Evolutionary conservation across 805 yeast species (phyloP), one percentile per base, ranked within the genome.

Genomic region (Maudiozyma serrabonitensis): DNA sequence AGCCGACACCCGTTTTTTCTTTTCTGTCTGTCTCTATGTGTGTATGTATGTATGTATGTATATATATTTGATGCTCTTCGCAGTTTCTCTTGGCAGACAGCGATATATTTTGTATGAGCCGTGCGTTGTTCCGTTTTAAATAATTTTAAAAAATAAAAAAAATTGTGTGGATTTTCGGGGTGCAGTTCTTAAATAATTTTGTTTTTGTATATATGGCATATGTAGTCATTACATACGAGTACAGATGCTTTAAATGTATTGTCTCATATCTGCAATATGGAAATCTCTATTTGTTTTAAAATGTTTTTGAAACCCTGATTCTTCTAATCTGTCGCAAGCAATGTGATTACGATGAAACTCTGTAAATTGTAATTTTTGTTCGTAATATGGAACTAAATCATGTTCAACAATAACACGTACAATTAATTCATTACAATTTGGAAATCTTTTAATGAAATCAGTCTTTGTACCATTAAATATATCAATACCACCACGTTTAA

Each of bases 381-480:
- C 57, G 54, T 80, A 80, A 59, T 72, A 79, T 2, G 60, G 66
- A 2, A 68, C 74, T 44, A 80, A 60, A 6, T 70, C 56, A 61
- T 80, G 86, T 49, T 77, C 78, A 13, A 66, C 66, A 23, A 80
- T 73, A 21, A 73, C 78, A 31, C 67, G 68, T 0, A 75, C 75
- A 50, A 66, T 54, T 18, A 73, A 46, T 6, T 18, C 44, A 6
- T 34, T 21, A 32, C 43, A 41, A n/a, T 38, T 11, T 6, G 43
- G 43, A 23, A 2, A 19, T 4, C 16, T 6, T 12, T 52, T 60
- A 0, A 52, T 39, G 11, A 58, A 58, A 66, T 57, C 55, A n/a
- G 23, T 18, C 28, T 51, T 35, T 3, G 54, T 46, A 4, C 21
- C 16, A 12, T 54, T 45, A 35, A 52, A 52, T 16, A 58, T 39